Percentiles rank a stretch among this genome's conserved stretches.
Evolutionary conservation across 106 monocot species (phyloP).

Genomic region (Dioscorea dumetorum): DNA sequence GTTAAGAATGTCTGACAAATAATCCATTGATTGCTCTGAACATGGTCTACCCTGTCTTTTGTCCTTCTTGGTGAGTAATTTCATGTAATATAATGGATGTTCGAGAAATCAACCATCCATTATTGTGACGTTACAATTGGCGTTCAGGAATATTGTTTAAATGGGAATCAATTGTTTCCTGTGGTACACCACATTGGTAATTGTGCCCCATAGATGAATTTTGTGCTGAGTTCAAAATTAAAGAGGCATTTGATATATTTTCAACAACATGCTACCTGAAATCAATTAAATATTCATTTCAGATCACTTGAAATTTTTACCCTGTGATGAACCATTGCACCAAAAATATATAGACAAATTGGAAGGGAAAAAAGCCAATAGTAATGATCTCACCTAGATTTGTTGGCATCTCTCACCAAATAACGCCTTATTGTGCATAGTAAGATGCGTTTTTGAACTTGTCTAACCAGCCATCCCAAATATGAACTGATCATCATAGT

Average conservation of each 20-base stretch:
- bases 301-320: neutral
- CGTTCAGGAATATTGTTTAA: no score
- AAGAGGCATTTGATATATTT: neutral
- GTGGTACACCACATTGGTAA: no score
- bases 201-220: neutral
- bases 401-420: constrained; percentile 59
- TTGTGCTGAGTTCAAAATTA: neutral
- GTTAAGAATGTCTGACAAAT: no score
- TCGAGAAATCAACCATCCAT: no score
- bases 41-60: no score
- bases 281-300: neutral
- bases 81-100: no score
- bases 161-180: no score
- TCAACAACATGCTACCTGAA: neutral
- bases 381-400: constrained; percentile 33
- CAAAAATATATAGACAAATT: neutral
- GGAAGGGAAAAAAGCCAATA: neutral
- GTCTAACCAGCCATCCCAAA: constrained; percentile 37
- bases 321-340: no score
- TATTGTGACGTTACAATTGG: no score
- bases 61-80: no score
- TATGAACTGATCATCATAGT: constrained; percentile 8
- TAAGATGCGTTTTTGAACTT: constrained; percentile 41
- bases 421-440: constrained; percentile 30
- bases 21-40: no score